Base-by-base conservation (phyloP, 805 yeast genomes). In the Kregervanrija fluxuum region DNA sequence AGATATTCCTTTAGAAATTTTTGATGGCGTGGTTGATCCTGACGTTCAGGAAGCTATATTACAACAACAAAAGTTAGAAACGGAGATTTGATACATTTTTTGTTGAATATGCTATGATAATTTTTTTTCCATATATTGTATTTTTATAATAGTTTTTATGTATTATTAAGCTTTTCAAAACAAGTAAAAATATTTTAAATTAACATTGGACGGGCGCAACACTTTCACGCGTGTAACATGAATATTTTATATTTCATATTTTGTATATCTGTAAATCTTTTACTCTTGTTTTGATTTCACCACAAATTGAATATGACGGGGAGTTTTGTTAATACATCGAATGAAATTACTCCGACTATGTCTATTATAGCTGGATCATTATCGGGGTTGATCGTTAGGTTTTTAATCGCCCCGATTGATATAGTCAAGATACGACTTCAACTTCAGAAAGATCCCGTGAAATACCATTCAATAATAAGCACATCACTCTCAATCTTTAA, bases 351-450 rank as follows among this genome's bases (percentile, higher is more conserved):
- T 6, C 38, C 44, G 6, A 16, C 33, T 22, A 45, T 78, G 51
- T 77, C 91, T 5, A 56, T 80, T 8, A 35, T 80, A 0, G 85
- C 91, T 0, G 96, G 95, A 1, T 79, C 85, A 0, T 51, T 74
- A 0, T 80, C 93, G 0, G 95, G 95, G 0, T 56, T 80, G 10
- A 61, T 75, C 1, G 71, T 85, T 0, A 50, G 81, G 39, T 60
- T 60, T 22, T 61, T 66, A n/a, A 67, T 70, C 1, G 90, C 95
- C 1, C 95, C 95, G 3, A 64, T 87, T 35, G 95, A 86, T 54
- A 81, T 85, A 11, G 60, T 86, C 43, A 87, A 87, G 61, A 85
- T 86, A 51, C 67, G 95, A 43, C 67, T 84, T 33, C 95, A 86
- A 58, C 65, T 86, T 2, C 80, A 75, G 48, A 64, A 67, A 0